Evolutionary conservation across 306 rosid species (phyloP).

Genomic region (Cicer arietinum): DNA sequence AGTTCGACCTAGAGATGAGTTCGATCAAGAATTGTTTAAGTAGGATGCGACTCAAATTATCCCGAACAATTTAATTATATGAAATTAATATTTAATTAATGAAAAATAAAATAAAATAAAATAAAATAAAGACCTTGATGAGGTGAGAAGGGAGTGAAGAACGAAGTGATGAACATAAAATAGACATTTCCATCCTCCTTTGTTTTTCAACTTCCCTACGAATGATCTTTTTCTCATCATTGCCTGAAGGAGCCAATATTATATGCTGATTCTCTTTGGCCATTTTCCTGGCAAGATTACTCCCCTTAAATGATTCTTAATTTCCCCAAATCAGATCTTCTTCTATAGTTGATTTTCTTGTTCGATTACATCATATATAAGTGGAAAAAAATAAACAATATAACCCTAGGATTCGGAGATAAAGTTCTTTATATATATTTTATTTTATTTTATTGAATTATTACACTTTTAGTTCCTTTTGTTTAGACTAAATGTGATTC

Average conservation of each 20-base stretch:
- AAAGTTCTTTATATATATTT: not conserved
- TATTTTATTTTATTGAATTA: not conserved
- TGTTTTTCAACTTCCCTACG: conserved; percentile 49
- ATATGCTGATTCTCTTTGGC: conserved; percentile 34
- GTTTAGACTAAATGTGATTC: not conserved
- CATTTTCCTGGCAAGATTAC: conserved; percentile 24
- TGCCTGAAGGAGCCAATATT: not conserved
- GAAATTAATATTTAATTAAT: not conserved
- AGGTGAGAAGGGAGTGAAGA: conserved; percentile 46
- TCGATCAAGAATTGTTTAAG: too few relatives aligned
- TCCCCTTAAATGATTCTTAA: conserved; percentile 1
- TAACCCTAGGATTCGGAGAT: not conserved
- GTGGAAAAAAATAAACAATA: not conserved
- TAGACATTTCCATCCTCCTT: conserved; percentile 46
- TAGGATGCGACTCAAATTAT: too few relatives aligned
- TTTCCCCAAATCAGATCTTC: not conserved
- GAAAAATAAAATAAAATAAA: not conserved
- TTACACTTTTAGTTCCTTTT: not conserved
- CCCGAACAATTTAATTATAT: too few relatives aligned
- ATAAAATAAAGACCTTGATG: conserved; percentile 44
- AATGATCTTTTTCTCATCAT: conserved; percentile 45
- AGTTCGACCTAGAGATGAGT: too few relatives aligned
- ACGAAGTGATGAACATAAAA: conserved; percentile 38
- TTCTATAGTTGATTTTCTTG: not conserved
- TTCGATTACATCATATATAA: not conserved